These are phyloP conservation scores for Geotrichum cucujoidarum DNA, from an alignment of 1,139 yeast genomes.

Conservation along the genomic window DNA sequence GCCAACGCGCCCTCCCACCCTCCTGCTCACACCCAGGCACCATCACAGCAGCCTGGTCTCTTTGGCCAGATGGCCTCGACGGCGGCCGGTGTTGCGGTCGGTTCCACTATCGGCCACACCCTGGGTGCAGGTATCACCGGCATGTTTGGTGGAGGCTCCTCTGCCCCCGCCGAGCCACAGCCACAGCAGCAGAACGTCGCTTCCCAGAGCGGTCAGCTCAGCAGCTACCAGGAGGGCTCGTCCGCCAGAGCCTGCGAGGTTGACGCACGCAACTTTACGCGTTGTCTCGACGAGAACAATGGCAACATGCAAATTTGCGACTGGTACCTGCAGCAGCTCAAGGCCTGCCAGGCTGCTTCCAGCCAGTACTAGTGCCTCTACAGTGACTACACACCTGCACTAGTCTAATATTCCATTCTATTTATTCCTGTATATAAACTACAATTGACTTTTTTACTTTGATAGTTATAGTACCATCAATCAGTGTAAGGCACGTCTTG, in stretches of 20 bases:
- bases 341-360: slow-evolving; percentile 95
- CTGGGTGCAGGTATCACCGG: slow-evolving; percentile 89
- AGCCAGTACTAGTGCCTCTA: slow-evolving; percentile 53
- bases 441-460: too few species aligned
- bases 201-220: slow-evolving; percentile 24
- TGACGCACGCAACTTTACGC: slow-evolving; percentile 91
- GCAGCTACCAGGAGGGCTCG: not conserved
- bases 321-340: slow-evolving; percentile 91
- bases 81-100: slow-evolving; percentile 99
- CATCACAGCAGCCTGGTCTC: slow-evolving; percentile 71
- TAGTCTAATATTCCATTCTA: too few species aligned
- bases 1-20: slow-evolving; percentile 42
- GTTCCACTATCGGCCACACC: slow-evolving; percentile 95
- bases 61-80: slow-evolving; percentile 97
- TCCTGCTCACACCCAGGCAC: slow-evolving; percentile 36
- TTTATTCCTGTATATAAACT: not conserved
- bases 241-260: slow-evolving; percentile 65
- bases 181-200: slow-evolving; percentile 29
- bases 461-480: too few species aligned
- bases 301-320: slow-evolving; percentile 98
- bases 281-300: slow-evolving; percentile 85
- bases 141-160: slow-evolving; percentile 78
- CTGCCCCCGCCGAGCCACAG: slow-evolving; percentile 44
- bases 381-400: not conserved
- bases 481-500: too few species aligned